Percentiles rank a stretch among this genome's conserved stretches.
These are phyloP conservation scores for Iberis pinnata DNA, from an alignment of 345 rosid species.

Conservation along the genomic window DNA sequence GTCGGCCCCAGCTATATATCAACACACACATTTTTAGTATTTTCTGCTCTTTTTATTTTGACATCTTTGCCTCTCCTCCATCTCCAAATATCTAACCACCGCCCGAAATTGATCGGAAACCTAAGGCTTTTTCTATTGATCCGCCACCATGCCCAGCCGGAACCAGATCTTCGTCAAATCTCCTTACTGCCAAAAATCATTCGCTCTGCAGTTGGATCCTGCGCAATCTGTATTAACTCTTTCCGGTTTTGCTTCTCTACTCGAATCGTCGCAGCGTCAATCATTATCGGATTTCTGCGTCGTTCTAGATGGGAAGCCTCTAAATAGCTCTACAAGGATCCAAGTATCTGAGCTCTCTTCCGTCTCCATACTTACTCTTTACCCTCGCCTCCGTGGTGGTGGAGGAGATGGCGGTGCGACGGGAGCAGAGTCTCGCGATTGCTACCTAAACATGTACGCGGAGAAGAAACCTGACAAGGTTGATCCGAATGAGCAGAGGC, in stretches of 20 bases:
- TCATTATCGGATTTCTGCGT: slow-evolving; percentile 41
- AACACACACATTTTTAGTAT: no score
- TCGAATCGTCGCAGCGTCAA: slow-evolving; percentile 15
- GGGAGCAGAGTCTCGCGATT: slow-evolving; percentile 91
- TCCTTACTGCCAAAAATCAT: slow-evolving; percentile 24
- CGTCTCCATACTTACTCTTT: slow-evolving; percentile 51
- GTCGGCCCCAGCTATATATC: slow-evolving; percentile 12
- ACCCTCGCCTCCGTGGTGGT: slow-evolving; percentile 60
- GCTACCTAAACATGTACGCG: slow-evolving; percentile 95
- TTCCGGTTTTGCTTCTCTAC: slow-evolving; percentile 32
- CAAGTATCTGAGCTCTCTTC: slow-evolving; percentile 38
- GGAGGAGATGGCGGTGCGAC: slow-evolving; percentile 99
- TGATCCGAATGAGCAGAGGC: slow-evolving; percentile 86
- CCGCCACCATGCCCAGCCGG: slow-evolving; percentile 10
- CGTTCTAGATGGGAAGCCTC: slow-evolving; percentile 50
- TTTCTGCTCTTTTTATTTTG: rapidly evolving
- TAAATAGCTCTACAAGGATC: slow-evolving; percentile 40
- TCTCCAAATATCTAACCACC: not conserved
- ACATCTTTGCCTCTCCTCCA: not conserved
- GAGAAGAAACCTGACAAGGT: slow-evolving; percentile 88
- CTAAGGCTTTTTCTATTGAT: not conserved
- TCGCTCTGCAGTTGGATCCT: slow-evolving; percentile 40
- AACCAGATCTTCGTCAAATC: slow-evolving; percentile 47
- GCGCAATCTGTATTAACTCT: slow-evolving; percentile 37
- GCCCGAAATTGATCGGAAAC: slow-evolving; percentile 25